Base-by-base conservation (phyloP, 1,284 basidiomycete genomes). In the Leccinum griseonigrum region DNA sequence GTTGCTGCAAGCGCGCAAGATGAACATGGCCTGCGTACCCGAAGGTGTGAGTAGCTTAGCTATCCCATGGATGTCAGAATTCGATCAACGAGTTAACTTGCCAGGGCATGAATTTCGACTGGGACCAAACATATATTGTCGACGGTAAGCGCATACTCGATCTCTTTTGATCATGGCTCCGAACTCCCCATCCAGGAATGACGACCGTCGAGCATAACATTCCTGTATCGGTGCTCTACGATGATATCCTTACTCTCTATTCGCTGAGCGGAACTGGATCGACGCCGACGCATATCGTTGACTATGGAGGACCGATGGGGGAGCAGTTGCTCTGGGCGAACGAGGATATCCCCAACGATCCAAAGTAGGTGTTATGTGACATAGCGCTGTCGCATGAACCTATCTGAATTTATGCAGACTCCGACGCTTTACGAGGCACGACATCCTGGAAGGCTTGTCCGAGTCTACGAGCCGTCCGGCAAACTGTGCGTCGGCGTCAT, bases 131-230 rank as follows among this genome's bases (percentile, higher is more conserved):
- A 0, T 91, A 90, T 66, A 88, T 91, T 58, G 74, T 87, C 28
- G 88, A 90, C 67, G 88, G 88, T 84, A 64, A 64, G 76, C 64
- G 10, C 46, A 26, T 16, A n/a, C 4, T 31, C 5, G 29, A 54
- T 18, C 5, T 26, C 9, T 26, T 28, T 26, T 13, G n/a, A 29
- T 26, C 14, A 43, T 36, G 7, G 31, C 46, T 56, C 52, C 71
- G 58, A 72, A 36, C 4, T 56, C 11, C 26, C 3, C 28, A 46
- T 32, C 7, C 57, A 90, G 88, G 88, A 14, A 91, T 91, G 88
- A 90, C 88, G 1, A 90, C 88, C 0, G 74, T 90, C n/a, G 89
- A 91, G 68, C 88, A 91, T 66, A 76, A 85, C 8, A 69, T 91
- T 22, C 89, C 89, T 4, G 76, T 89, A 4, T 82, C 88, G 1